Conservation (phyloP, 139 green algal species). For the Microglena sp. region DNA sequence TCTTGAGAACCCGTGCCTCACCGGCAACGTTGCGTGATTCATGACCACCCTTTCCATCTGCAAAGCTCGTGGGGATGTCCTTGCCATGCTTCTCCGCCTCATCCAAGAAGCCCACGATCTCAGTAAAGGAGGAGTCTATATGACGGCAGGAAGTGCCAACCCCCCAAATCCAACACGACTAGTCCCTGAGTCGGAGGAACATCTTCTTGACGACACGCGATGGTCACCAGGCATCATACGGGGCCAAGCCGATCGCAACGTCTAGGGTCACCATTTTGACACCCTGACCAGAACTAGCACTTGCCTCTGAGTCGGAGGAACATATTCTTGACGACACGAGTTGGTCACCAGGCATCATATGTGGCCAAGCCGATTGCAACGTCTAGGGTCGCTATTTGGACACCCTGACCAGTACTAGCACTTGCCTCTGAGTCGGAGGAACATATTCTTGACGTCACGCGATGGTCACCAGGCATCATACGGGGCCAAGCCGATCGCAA, state of each 20-base stretch:
- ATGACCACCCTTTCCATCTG: constrained; percentile 10
- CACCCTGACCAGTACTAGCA: no score
- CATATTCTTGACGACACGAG: constrained; percentile 37
- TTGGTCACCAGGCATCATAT: constrained; percentile 27
- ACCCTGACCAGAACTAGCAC: no score
- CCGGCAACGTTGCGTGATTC: constrained; percentile 28
- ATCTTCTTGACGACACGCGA: constrained; percentile 37
- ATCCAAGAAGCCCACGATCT: constrained; percentile 31
- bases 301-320: constrained; percentile 34
- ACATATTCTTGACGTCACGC: no score
- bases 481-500: no score
- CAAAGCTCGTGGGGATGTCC: constrained; percentile 23
- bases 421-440: no score
- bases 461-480: no score
- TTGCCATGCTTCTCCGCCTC: constrained; percentile 49
- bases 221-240: no score
- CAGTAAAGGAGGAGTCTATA: constrained; percentile 32
- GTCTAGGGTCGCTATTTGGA: no score
- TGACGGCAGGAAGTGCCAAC: no score
- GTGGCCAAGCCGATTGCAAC: constrained; percentile 18
- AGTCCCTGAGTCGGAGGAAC: constrained; percentile 34
- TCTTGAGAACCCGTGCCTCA: constrained; percentile 37
- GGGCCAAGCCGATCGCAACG: no score
- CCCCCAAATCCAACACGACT: no score
- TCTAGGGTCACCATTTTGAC: no score